phyloP scores from a whole-genome alignment of 495 filamentous ascomycete genomes.

The Neurospora sp. region DNA sequence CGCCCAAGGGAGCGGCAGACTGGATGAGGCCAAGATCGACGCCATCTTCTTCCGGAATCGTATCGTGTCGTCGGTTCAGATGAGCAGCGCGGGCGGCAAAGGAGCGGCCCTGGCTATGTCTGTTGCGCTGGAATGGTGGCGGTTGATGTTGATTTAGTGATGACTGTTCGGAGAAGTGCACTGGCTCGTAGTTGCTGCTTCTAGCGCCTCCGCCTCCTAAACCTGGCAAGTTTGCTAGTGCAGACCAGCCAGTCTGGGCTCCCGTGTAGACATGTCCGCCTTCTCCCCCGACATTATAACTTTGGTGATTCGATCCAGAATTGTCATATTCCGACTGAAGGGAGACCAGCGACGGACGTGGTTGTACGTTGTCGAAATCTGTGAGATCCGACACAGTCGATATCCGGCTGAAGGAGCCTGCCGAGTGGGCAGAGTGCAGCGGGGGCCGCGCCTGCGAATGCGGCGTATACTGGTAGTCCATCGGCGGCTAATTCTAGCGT shows the following conservation, averaged over 20 bases:
- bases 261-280: constrained; percentile 7
- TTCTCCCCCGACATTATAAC: background rate
- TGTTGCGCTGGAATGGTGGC: constrained; percentile 2
- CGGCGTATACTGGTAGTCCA: constrained; percentile 12
- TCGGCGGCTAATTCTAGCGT: background rate
- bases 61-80: constrained; percentile 18
- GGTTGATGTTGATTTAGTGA: background rate
- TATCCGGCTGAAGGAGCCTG: constrained; percentile 28
- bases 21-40: constrained; percentile 30
- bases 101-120: constrained; percentile 2
- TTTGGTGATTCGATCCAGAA: background rate
- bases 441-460: constrained; percentile 13
- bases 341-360: constrained; percentile 33
- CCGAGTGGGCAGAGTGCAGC: constrained; percentile 10
- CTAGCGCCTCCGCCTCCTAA: background rate
- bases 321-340: constrained; percentile 24
- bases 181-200: constrained; percentile 25
- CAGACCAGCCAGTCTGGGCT: constrained; percentile 6
- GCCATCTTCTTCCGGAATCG: constrained; percentile 34
- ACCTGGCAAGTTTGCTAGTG: constrained; percentile 7
- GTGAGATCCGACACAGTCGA: constrained; percentile 32
- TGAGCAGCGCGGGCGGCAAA: constrained; percentile 5
- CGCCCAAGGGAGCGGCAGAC: constrained; percentile 23
- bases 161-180: constrained; percentile 1
- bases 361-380: constrained; percentile 22